Conservation (phyloP, 768 basidiomycete species). For the Stropharia rugosoannulata region DNA sequence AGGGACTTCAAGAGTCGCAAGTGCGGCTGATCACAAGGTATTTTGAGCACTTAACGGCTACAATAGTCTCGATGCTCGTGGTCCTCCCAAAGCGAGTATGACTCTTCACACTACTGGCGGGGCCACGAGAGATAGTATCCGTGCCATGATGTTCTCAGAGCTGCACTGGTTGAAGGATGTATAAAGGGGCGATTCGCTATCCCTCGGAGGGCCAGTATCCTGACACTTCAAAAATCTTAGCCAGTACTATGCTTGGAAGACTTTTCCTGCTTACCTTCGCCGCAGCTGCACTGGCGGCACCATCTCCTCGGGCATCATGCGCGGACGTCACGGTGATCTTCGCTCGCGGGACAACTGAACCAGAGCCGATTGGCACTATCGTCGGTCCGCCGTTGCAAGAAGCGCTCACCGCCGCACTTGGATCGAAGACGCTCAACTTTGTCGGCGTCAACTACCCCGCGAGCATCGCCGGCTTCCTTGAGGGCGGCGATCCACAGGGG, state of each 20-base stretch:
- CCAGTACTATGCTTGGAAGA: conserved; percentile 13
- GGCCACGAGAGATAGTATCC: too few relatives aligned
- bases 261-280: conserved; percentile 17
- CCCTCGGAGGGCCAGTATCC: neutral
- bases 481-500: conserved; percentile 34
- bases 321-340: conserved; percentile 34
- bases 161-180: neutral
- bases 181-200: neutral
- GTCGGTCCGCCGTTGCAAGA: conserved; percentile 36
- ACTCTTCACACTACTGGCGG: too few relatives aligned
- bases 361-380: conserved; percentile 30
- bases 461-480: conserved; percentile 32
- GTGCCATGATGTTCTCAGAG: too few relatives aligned
- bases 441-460: conserved; percentile 37
- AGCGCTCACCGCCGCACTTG: conserved; percentile 27
- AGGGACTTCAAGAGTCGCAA: too few relatives aligned
- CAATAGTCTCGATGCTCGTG: too few relatives aligned
- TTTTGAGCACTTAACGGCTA: too few relatives aligned
- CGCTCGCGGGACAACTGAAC: conserved; percentile 36
- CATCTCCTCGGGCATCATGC: conserved; percentile 23
- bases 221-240: neutral
- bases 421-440: conserved; percentile 30
- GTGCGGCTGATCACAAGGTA: too few relatives aligned
- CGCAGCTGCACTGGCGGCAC: conserved; percentile 16
- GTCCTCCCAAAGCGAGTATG: too few relatives aligned